Evolutionary conservation across 1,284 basidiomycete species (phyloP), one percentile per base, ranked within the genome.

Genomic region (Fomes fomentarius): DNA sequence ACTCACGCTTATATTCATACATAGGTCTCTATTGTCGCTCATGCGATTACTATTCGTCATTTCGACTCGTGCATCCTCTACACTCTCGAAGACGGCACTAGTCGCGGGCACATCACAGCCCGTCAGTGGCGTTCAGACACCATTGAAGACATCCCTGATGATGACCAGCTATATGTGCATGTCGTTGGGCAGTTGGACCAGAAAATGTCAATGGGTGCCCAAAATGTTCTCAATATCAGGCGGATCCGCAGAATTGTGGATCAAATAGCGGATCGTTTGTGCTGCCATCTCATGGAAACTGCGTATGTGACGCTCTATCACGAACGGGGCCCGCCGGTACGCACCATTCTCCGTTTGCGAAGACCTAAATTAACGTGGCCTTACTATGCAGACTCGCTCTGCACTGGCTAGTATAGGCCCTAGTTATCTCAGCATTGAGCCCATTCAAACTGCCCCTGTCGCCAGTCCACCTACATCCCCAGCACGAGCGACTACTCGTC

Each of bases 211-310:
- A n/a, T 11, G 14, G 24, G 28, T 28, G 11, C 39, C 31, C 80
- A 50, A 84, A 54, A 83, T 28, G 69, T 71, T 3, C 66, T 87
- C 57, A 83, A 70, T 10, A 75, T 77, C 1, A 71, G 69, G 30
- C 69, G 72, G 43, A 74, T 87, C 43, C 76, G 76, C 14, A 66
- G 68, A 2, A n/a, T n/a, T n/a, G 73, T 88, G 35, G 69, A 66
- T 1, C 81, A 87, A 17, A 30, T 40, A 65, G 72, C 72, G 56
- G 81, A 87, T 69, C 84, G 87, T 64, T 69, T 84, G 41, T 76
- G 76, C 54, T 81, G 80, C 65, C 85, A 88, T 62, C 64, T 80
- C 37, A 69, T 85, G 51, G 80, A 87, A 58, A 76, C 76, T 3
- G 74, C 84, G 35, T 74, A 77, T 49, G 76, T 79, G 34, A 69